Evolutionary conservation across 169 alveolate genomes (phyloP), one percentile per base, ranked within the genome.

Genomic region (Plasmodium yoelii): DNA sequence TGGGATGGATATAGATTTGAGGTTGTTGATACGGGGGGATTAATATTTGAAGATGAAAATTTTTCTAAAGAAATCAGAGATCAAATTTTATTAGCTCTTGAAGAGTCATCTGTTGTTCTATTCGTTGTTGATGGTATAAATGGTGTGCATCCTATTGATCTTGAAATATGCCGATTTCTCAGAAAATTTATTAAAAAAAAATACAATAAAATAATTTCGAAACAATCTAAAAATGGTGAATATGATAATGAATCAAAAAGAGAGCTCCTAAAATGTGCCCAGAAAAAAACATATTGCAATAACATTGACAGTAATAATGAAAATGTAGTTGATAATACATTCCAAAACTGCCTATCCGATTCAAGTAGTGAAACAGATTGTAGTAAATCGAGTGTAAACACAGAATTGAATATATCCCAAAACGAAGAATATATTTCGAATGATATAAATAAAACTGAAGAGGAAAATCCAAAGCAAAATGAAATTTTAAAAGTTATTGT

Each of bases 1-100:
- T 92, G 95, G 95, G 91, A 94, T 49, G 96, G 96, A 13, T 74
- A 89, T 57, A 59, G 69, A 60, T 94, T 94, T 80, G 92, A 94
- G 59, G 46, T 94, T 15, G 92, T 94, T 1, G 96, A 94, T 65
- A 94, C 96, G 18, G 95, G 95, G 19, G 96, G 96, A 12, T 56
- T 92, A 28, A 71, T 88, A n/a, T 91, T 92, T 68, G 95, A 92
- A 22, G 91, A 77, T 61, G 64, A 73, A 22, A 92, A 88, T 9
- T 89, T 93, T 28, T 93, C 92, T 9, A 82, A 88, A 51, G 94
- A 92, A 87, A 61, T 89, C 39, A 39, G 64, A 49, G 63, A 57
- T 34, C 90, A 55, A 53, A 68, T 57, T 60, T 22, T 64, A 34
- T 59, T 72, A 13, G 87, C 96, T 5, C 88, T 94, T 28, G 61